These are phyloP conservation scores for Penicillium chermesinum DNA, from an alignment of 495 filamentous ascomycete genomes.

Conservation along the genomic window DNA sequence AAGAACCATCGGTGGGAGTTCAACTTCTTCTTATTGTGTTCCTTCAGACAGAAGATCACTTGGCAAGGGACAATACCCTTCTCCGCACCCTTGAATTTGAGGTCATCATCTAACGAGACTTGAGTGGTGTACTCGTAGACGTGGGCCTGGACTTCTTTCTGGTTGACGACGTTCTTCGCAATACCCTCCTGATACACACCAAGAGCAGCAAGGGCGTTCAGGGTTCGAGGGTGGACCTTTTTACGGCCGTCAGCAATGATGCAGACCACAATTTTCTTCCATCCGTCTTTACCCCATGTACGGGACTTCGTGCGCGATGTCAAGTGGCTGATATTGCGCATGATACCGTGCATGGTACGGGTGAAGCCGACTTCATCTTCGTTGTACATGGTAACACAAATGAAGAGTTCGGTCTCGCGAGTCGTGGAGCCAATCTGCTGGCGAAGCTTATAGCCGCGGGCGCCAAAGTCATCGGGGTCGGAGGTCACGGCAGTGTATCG, in stretches of 20 bases:
- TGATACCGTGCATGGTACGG: conserved; percentile 96
- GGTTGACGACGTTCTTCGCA: conserved; percentile 96
- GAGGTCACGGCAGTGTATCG: conserved; percentile 99
- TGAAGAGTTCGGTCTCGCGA: conserved; percentile 96
- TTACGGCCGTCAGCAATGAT: conserved; percentile 90
- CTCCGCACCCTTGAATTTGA: conserved; percentile 98
- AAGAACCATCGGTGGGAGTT: conserved; percentile 99
- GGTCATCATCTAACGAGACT: conserved; percentile 87
- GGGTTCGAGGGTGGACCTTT: conserved; percentile 88
- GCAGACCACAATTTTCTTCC: conserved; percentile 99
- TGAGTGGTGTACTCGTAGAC: conserved; percentile 99
- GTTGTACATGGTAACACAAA: conserved; percentile 98
- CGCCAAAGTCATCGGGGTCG: conserved; percentile 91
- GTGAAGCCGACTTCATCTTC: conserved; percentile 96
- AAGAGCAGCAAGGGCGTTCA: conserved; percentile 94
- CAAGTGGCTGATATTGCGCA: conserved; percentile 96
- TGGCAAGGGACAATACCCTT: conserved; percentile 99
- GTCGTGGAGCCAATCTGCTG: conserved; percentile 83
- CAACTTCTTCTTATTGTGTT: conserved; percentile 95
- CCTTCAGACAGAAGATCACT: conserved; percentile 98
- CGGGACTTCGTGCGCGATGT: conserved; percentile 86
- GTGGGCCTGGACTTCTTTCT: conserved; percentile 77
- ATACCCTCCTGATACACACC: conserved; percentile 99
- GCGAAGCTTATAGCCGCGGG: conserved; percentile 86
- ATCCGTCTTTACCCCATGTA: conserved; percentile 95